Percentiles rank a stretch among this genome's conserved stretches.
These are phyloP conservation scores for Sherardia arvensis DNA, from an alignment of 257 asterid species.

Conservation along the genomic window DNA sequence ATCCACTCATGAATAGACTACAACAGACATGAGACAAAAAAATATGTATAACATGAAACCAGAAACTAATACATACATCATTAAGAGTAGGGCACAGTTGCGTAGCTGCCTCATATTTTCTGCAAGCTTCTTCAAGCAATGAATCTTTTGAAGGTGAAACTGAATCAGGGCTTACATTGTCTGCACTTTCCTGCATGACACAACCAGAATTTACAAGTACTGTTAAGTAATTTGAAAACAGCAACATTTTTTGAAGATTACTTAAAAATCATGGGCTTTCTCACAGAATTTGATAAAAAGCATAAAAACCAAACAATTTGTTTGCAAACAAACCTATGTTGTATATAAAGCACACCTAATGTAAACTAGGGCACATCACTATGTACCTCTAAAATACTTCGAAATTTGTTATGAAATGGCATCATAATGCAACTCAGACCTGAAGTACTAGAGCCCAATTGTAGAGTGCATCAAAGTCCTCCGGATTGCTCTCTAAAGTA, in stretches of 20 bases:
- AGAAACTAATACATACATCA: slow-evolving; percentile 55
- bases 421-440: slow-evolving; percentile 35
- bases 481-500: slow-evolving; percentile 88
- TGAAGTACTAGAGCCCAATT: slow-evolving; percentile 99
- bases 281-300: neutral
- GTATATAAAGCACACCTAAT: neutral
- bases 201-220: slow-evolving; percentile 7
- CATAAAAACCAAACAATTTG: neutral
- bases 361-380: neutral
- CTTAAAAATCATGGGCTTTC: neutral
- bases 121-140: slow-evolving; percentile 95
- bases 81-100: slow-evolving; percentile 91
- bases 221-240: neutral
- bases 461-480: slow-evolving; percentile 90
- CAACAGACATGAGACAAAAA: neutral
- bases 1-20: neutral
- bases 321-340: slow-evolving; percentile 10
- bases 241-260: slow-evolving; percentile 11
- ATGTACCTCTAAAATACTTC: neutral
- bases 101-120: slow-evolving; percentile 92
- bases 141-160: slow-evolving; percentile 88
- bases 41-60: neutral
- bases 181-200: slow-evolving; percentile 95
- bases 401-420: neutral
- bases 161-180: slow-evolving; percentile 77